Evolutionary conservation across 495 filamentous ascomycete species (phyloP).

Genomic region (Penicillium cinerascens): DNA sequence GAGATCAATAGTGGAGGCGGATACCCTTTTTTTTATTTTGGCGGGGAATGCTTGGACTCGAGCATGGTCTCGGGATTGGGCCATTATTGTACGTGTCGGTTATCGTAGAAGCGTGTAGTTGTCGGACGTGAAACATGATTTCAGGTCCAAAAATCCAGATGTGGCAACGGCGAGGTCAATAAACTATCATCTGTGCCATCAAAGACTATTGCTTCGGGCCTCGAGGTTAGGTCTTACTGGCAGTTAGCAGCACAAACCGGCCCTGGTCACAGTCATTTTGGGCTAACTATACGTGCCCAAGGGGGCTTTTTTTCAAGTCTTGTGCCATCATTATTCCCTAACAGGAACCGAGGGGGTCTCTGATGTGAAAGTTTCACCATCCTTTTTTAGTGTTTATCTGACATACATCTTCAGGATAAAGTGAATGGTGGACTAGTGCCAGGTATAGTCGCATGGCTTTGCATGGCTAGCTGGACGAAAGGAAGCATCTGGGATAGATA

Average conservation of each 20-base stretch:
- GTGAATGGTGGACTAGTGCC: neutral
- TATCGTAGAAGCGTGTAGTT: neutral
- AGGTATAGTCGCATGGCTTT: neutral
- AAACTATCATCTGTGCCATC: neutral
- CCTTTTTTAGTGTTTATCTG: no score
- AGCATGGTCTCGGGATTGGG: neutral
- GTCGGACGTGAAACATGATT: neutral
- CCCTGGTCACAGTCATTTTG: neutral
- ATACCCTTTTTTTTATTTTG: neutral
- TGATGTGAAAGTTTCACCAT: no score
- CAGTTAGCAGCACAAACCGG: neutral
- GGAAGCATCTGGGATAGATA: neutral
- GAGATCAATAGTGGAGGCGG: constrained; percentile 3
- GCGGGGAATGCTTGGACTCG: neutral
- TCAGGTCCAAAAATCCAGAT: neutral
- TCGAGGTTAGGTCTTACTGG: neutral
- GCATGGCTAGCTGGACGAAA: neutral
- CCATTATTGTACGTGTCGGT: no score
- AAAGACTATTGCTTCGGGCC: neutral
- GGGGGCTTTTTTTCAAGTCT: no score
- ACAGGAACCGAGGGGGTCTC: no score
- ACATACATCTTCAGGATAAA: no score
- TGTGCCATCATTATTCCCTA: no score
- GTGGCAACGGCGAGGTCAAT: neutral
- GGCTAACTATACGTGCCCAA: no score